These are phyloP conservation scores for Yamadazyma phyllophila DNA, from an alignment of 805 yeast species.

Conservation along the genomic window DNA sequence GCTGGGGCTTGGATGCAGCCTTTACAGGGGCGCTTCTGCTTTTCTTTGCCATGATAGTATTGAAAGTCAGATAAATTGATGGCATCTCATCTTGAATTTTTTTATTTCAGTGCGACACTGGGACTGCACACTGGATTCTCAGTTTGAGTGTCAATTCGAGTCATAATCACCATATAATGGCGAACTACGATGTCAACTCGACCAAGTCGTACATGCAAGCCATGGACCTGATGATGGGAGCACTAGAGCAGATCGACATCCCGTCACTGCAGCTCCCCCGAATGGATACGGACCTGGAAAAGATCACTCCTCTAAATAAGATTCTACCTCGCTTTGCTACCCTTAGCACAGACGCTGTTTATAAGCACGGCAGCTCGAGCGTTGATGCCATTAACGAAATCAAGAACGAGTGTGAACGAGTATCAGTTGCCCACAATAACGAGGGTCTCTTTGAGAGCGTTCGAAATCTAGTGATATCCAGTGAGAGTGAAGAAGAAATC, in stretches of 20 bases:
- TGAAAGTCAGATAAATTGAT: not conserved
- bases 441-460: constrained; percentile 20
- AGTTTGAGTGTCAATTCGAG: not conserved
- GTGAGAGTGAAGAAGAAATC: constrained; percentile 48
- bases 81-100: constrained; percentile 14
- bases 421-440: constrained; percentile 20
- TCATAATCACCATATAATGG: constrained; percentile 20
- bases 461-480: constrained; percentile 5
- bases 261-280: constrained; percentile 29
- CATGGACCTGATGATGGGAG: constrained; percentile 65
- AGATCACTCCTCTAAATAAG: constrained; percentile 24
- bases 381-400: constrained; percentile 20
- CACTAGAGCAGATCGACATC: constrained; percentile 31
- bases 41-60: constrained; percentile 7
- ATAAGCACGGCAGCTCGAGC: constrained; percentile 4
- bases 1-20: not conserved
- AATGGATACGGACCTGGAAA: constrained; percentile 34
- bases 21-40: constrained; percentile 1
- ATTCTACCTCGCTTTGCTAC: constrained; percentile 38
- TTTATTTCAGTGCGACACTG: constrained; percentile 3
- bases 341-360: constrained; percentile 31
- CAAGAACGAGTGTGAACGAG: constrained; percentile 27
- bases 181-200: constrained; percentile 50
- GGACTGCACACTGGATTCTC: not conserved
- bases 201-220: constrained; percentile 78